Percentiles rank a stretch among this genome's conserved stretches.
Conservation (phyloP, 306 rosid genomes). For the Quercus ilex region DNA sequence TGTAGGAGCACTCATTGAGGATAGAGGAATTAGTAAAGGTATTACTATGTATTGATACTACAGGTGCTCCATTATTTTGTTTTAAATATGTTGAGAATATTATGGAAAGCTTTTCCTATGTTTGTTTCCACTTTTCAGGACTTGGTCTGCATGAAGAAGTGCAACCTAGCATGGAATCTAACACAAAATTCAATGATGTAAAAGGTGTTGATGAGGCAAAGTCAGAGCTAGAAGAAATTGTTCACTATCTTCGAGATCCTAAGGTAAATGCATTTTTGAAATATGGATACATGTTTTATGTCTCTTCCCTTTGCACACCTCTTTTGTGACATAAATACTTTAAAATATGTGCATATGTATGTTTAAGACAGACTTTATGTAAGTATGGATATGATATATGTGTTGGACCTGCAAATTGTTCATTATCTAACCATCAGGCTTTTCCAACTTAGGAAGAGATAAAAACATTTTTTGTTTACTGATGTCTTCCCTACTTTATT, state of each 20-base stretch:
- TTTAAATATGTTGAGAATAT: conserved; percentile 9
- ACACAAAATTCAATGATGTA: conserved; percentile 74
- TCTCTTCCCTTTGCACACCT: not conserved
- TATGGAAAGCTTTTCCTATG: conserved; percentile 7
- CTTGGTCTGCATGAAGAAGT: conserved; percentile 66
- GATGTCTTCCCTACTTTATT: not conserved
- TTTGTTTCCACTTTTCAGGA: conserved; percentile 36
- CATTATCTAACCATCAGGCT: not conserved
- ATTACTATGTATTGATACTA: conserved; percentile 26
- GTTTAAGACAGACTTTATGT: not conserved
- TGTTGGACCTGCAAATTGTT: not conserved
- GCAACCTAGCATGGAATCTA: conserved; percentile 70
- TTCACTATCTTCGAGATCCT: conserved; percentile 88
- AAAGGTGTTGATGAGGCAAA: conserved; percentile 95
- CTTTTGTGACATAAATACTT: not conserved
- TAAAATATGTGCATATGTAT: not conserved
- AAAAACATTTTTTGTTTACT: not conserved
- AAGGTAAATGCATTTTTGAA: conserved; percentile 42
- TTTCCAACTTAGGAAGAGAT: not conserved
- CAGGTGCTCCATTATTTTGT: not conserved
- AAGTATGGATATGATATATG: not conserved
- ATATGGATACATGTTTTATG: not conserved
- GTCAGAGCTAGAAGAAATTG: conserved; percentile 88
- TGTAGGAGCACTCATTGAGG: conserved; percentile 73
- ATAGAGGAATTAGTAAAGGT: conserved; percentile 79